A percentile compares a stretch with the other conserved stretches of the same genome.
Conservation (phyloP, 2,329 filamentous ascomycete species). For the Colletotrichum sp. region DNA sequence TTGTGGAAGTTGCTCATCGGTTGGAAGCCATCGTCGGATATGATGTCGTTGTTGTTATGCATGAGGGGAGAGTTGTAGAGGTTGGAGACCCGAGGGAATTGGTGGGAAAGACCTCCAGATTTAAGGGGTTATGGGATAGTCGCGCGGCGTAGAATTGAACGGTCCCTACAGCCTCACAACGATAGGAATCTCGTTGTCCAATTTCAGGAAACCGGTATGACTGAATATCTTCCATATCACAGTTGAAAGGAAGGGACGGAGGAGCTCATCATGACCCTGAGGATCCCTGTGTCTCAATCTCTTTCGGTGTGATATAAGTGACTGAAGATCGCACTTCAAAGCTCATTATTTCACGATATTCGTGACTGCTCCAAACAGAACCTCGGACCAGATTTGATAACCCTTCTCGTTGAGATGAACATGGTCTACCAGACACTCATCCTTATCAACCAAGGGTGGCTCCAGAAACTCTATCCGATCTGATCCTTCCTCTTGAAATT, state of each 20-base stretch:
- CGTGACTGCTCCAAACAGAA: background rate
- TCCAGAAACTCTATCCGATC: background rate
- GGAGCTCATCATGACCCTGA: background rate
- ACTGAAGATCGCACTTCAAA: background rate
- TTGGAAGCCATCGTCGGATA: conserved; percentile 30
- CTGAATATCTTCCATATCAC: background rate
- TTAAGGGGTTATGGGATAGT: conserved; percentile 28
- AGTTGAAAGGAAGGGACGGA: background rate
- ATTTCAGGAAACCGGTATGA: background rate
- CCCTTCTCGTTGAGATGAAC: background rate
- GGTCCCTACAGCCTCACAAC: background rate
- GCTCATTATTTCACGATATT: background rate
- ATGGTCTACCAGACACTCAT: background rate
- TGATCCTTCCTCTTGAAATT: background rate
- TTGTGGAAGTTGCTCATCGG: conserved; percentile 34
- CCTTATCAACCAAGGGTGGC: background rate
- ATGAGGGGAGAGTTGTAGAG: conserved; percentile 29
- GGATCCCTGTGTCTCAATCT: background rate
- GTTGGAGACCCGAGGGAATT: conserved; percentile 28
- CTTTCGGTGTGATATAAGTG: background rate
- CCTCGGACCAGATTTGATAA: background rate
- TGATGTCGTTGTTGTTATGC: conserved; percentile 34
- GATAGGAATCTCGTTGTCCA: background rate
- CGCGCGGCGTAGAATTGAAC: background rate
- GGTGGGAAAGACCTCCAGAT: conserved; percentile 23